Percentiles rank a stretch among this genome's conserved stretches.
phyloP scores from a whole-genome alignment of 768 basidiomycete species.

The Leccinum variicolor region DNA sequence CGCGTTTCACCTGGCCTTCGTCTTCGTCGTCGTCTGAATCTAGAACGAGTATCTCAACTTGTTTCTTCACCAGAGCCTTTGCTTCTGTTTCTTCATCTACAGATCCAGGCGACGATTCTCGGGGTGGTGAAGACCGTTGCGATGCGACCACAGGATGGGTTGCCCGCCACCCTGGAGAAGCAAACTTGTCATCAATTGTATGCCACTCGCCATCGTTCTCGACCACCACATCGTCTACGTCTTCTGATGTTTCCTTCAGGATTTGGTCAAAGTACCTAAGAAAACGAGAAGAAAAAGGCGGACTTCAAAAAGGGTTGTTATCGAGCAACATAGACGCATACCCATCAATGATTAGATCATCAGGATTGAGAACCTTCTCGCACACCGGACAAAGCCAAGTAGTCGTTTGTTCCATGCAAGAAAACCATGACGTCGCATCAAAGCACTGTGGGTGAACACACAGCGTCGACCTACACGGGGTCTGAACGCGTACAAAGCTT shows the following conservation, averaged over 20 bases:
- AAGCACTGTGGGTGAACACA: constrained; percentile 95
- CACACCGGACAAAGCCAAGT: constrained; percentile 96
- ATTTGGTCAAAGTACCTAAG: constrained; percentile 86
- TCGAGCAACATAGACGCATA: constrained; percentile 32
- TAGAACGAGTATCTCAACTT: constrained; percentile 59
- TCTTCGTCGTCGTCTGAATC: constrained; percentile 80
- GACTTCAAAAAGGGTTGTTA: neutral
- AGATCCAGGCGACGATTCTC: constrained; percentile 25
- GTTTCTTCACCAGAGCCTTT: constrained; percentile 45
- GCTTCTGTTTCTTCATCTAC: constrained; percentile 28
- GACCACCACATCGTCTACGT: constrained; percentile 87
- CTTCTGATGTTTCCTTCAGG: constrained; percentile 69
- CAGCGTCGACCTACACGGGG: constrained; percentile 80
- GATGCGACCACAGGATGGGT: constrained; percentile 39
- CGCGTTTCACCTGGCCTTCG: constrained; percentile 70
- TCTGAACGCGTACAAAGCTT: constrained; percentile 80
- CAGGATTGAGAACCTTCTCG: constrained; percentile 69
- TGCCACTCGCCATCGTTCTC: constrained; percentile 98
- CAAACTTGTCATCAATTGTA: constrained; percentile 82
- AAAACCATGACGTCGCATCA: constrained; percentile 91
- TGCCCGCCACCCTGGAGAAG: constrained; percentile 67
- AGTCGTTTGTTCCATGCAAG: constrained; percentile 94
- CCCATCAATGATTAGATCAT: constrained; percentile 93
- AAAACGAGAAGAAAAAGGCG: neutral
- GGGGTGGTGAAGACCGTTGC: constrained; percentile 28